Evolutionary conservation across 192 early-diverging fungal species (phyloP).

Genomic region (Geosiphon pyriformis): DNA sequence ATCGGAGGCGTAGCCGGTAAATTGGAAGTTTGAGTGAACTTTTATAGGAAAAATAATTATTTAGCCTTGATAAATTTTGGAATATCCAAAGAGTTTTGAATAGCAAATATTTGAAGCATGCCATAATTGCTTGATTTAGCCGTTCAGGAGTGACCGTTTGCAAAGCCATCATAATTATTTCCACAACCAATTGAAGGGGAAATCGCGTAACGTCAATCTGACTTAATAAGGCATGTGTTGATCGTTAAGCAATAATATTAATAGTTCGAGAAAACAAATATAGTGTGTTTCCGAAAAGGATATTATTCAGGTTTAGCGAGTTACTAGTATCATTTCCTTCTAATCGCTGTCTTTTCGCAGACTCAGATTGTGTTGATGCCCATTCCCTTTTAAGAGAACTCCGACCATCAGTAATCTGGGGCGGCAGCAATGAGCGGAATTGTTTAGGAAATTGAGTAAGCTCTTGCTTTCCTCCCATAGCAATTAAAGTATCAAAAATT

Average conservation of each 20-base stretch:
- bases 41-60: background rate
- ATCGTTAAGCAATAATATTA: background rate
- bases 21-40: background rate
- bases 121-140: slow-evolving; percentile 18
- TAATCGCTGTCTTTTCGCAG: background rate
- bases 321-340: background rate
- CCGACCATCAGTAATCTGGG: background rate
- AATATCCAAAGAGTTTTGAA: background rate
- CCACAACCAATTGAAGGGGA: slow-evolving; percentile 12
- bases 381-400: background rate
- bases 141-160: slow-evolving; percentile 12
- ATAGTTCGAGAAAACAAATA: too few relatives aligned
- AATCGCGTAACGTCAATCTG: slow-evolving; percentile 18
- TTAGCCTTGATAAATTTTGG: background rate
- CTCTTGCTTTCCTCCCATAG: slow-evolving; percentile 18
- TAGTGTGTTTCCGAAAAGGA: too few relatives aligned
- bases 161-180: slow-evolving; percentile 9
- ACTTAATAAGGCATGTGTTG: background rate
- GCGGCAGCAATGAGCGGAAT: slow-evolving; percentile 10
- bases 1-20: background rate
- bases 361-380: background rate
- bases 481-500: slow-evolving; percentile 14
- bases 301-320: background rate
- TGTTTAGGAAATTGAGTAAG: slow-evolving; percentile 17
- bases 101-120: too few relatives aligned